A percentile compares a stretch with the other conserved stretches of the same genome.
These are phyloP conservation scores for Acrocalymma vagum DNA, from an alignment of 2,329 filamentous ascomycete genomes.

Conservation along the genomic window DNA sequence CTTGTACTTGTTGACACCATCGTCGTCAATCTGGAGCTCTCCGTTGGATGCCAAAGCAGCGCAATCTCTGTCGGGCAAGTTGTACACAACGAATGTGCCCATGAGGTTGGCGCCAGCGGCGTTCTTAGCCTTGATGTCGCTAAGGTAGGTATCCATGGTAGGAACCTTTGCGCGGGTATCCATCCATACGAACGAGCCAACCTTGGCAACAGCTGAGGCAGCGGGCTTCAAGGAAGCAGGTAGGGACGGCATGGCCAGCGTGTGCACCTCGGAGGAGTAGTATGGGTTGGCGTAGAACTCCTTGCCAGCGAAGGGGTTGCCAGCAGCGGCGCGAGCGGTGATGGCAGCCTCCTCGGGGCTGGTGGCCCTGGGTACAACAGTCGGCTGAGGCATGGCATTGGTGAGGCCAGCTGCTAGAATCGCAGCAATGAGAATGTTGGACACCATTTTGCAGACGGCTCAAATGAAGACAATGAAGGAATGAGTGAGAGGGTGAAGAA, in stretches of 20 bases:
- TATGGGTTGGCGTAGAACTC: slow-evolving; percentile 62
- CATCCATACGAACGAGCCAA: slow-evolving; percentile 63
- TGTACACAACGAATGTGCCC: slow-evolving; percentile 67
- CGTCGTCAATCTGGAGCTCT: slow-evolving; percentile 65
- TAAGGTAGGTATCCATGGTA: slow-evolving; percentile 56
- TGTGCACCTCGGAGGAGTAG: slow-evolving; percentile 62
- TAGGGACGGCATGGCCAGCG: slow-evolving; percentile 68
- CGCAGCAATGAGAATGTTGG: slow-evolving; percentile 24
- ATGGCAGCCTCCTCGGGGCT: slow-evolving; percentile 17
- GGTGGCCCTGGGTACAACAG: slow-evolving; percentile 16
- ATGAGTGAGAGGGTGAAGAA: slow-evolving; percentile 9
- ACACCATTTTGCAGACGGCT: slow-evolving; percentile 21
- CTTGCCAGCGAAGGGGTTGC: slow-evolving; percentile 61
- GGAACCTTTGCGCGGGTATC: slow-evolving; percentile 61
- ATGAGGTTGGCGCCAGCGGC: slow-evolving; percentile 58
- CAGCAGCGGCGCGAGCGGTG: slow-evolving; percentile 47
- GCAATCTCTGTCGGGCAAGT: slow-evolving; percentile 71
- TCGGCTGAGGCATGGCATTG: slow-evolving; percentile 31
- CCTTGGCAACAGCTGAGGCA: slow-evolving; percentile 57
- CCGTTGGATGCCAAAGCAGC: slow-evolving; percentile 70
- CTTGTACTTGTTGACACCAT: slow-evolving; percentile 61
- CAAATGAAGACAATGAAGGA: slow-evolving; percentile 3
- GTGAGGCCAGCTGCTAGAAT: slow-evolving; percentile 29
- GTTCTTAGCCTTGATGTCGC: slow-evolving; percentile 58
- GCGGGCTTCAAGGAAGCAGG: slow-evolving; percentile 62